These are phyloP conservation scores for Calonectria multiphialidica DNA, from an alignment of 2,329 filamentous ascomycete species.

Conservation along the genomic window DNA sequence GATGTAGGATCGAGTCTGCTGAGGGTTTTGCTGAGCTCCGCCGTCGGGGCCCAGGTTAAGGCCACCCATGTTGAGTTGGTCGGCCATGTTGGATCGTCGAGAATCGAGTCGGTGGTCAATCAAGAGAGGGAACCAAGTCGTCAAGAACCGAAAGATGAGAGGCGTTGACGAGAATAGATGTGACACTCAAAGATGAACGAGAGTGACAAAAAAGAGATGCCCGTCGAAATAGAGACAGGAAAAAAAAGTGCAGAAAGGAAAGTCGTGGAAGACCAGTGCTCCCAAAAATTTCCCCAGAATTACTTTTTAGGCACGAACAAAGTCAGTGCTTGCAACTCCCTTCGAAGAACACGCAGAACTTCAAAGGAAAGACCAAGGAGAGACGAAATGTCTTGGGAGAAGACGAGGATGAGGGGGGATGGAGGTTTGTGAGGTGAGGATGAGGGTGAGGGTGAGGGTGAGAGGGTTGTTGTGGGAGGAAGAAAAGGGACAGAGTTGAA, in stretches of 20 bases:
- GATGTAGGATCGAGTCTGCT: conserved; percentile 77
- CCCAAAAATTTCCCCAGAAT: conserved; percentile 49
- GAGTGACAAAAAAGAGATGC: conserved; percentile 42
- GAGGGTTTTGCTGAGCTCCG: conserved; percentile 35
- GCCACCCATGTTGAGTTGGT: conserved; percentile 86
- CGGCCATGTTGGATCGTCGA: conserved; percentile 73
- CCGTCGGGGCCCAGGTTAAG: conserved; percentile 70
- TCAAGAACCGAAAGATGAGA: conserved; percentile 34
- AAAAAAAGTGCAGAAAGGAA: conserved; percentile 40
- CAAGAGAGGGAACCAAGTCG: conserved; percentile 32
- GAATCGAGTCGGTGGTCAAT: conserved; percentile 34
- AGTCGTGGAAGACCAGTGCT: conserved; percentile 49
- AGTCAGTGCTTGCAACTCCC: conserved; percentile 50
- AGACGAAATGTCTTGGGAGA: conserved; percentile 49
- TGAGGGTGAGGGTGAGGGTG: conserved; percentile 46
- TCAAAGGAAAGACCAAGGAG: conserved; percentile 62
- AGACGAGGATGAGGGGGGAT: conserved; percentile 46
- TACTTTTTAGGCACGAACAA: conserved; percentile 47
- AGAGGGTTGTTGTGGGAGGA: conserved; percentile 50
- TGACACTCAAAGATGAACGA: conserved; percentile 47
- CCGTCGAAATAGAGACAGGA: conserved; percentile 48
- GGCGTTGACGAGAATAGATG: conserved; percentile 31
- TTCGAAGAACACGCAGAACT: conserved; percentile 58
- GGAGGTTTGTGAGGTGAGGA: conserved; percentile 46
- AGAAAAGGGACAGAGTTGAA: conserved; percentile 46